Conservation (phyloP, 768 basidiomycete genomes). For the Tricholoma matsutake region DNA sequence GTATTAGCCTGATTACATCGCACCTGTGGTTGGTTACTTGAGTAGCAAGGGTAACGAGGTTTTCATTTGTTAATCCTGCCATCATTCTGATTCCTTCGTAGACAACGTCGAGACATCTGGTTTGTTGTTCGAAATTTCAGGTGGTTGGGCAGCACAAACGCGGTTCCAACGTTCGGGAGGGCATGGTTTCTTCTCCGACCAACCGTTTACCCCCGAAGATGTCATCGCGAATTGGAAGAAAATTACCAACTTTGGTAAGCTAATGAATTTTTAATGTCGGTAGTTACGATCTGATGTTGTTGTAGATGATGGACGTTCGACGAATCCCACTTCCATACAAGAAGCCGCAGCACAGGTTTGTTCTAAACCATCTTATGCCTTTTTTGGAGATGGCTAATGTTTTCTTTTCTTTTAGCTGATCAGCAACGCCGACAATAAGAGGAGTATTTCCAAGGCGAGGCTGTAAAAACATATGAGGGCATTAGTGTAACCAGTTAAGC, state of each 20-base stretch:
- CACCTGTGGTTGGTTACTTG: conserved; percentile 90
- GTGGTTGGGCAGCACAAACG: conserved; percentile 90
- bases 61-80: not conserved
- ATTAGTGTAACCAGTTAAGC: not conserved
- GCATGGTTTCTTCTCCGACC: conserved; percentile 80
- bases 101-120: conserved; percentile 75
- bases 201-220: conserved; percentile 74
- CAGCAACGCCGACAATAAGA: conserved; percentile 51
- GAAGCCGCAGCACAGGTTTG: conserved; percentile 76
- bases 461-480: conserved; percentile 31
- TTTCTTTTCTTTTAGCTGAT: conserved; percentile 31
- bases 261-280: not conserved
- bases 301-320: conserved; percentile 76
- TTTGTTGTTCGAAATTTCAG: conserved; percentile 79
- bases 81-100: conserved; percentile 14
- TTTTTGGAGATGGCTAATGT: not conserved
- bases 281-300: not conserved
- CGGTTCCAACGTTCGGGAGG: conserved; percentile 93
- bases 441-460: conserved; percentile 45
- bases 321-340: conserved; percentile 68
- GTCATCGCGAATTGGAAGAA: conserved; percentile 74
- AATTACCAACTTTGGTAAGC: conserved; percentile 82
- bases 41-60: conserved; percentile 57
- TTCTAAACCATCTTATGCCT: conserved; percentile 10
- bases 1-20: conserved; percentile 80